Conservation (phyloP, 169 alveolate genomes). For the Babesia ovata region DNA sequence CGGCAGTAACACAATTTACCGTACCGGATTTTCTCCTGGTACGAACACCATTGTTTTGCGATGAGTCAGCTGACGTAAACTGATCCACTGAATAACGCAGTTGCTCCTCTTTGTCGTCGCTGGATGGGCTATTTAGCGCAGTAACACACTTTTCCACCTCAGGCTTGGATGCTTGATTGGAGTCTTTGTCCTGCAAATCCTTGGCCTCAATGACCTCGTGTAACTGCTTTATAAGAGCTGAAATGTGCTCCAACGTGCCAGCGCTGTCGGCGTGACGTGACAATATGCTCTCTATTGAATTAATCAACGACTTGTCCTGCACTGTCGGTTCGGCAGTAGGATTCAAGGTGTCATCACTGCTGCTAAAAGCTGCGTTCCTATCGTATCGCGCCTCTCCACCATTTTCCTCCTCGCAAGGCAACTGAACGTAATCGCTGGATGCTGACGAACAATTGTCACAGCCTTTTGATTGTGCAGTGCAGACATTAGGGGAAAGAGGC, state of each 20-base stretch:
- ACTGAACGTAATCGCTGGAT: conserved; percentile 20
- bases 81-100: too few relatives aligned
- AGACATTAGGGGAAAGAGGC: too few relatives aligned
- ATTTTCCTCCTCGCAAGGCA: conserved; percentile 1
- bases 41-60: too few relatives aligned
- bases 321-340: not conserved
- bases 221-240: conserved; percentile 1
- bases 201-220: not conserved
- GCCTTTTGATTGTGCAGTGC: too few relatives aligned
- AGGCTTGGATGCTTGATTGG: too few relatives aligned
- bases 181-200: not conserved
- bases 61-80: too few relatives aligned
- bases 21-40: too few relatives aligned
- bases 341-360: not conserved
- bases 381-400: not conserved
- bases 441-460: not conserved
- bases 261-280: not conserved
- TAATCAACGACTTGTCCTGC: not conserved
- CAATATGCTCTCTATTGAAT: not conserved
- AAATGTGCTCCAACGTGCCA: not conserved
- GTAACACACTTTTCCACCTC: too few relatives aligned
- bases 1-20: not conserved
- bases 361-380: not conserved
- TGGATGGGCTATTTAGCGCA: too few relatives aligned
- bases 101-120: too few relatives aligned